Evolutionary conservation across 2,329 filamentous ascomycete species (phyloP), one percentile per base, ranked within the genome.

Genomic region (Huntiella savannae): DNA sequence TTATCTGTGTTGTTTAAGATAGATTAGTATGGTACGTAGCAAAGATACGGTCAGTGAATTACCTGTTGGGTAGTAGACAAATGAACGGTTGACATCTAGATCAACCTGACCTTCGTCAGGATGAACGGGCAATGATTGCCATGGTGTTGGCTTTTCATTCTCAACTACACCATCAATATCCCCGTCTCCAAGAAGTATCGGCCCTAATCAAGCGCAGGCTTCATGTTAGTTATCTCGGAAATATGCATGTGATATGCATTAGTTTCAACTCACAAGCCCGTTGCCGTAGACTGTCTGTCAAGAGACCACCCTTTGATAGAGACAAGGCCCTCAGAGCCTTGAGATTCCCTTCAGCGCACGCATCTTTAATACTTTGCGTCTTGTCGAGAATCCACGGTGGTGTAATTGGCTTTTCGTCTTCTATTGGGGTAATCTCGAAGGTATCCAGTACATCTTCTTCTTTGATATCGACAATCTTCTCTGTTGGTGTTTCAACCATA

Each of bases 41-140:
- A 49, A 48, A 54, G 37, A 17, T n/a, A 19, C 17, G 13, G 33
- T 32, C 10, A 13, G 34, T 8, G 48, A 33, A 19, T 55, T 68
- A 91, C 86, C 74, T 52, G 74, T 71, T 10, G 91, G 91, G 60
- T 98, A 98, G 64, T 95, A 92, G 50, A 96, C 81, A 62, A 98
- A 98, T n/a, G 91, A 87, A 47, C 91, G 75, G 62, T 95, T 77
- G 47, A 98, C 91, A 59, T 98, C 91, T 41, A 96, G 71, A 56
- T 79, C 73, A 35, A 98, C 86, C 63, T 98, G 91, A 43, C 82
- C 77, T 60, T 98, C 91, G 56, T 98, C 91, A 33, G 65, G 66
- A 62, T 98, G 91, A n/a, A 62, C 69, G 28, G 79, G 73, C 36
- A 94, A 64, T n/a, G 67, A 57, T 51, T 65, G 63, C 79, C 80